Evolutionary conservation across 2,329 filamentous ascomycete genomes (phyloP).

Genomic region (Neopestalotiopsis sp.): DNA sequence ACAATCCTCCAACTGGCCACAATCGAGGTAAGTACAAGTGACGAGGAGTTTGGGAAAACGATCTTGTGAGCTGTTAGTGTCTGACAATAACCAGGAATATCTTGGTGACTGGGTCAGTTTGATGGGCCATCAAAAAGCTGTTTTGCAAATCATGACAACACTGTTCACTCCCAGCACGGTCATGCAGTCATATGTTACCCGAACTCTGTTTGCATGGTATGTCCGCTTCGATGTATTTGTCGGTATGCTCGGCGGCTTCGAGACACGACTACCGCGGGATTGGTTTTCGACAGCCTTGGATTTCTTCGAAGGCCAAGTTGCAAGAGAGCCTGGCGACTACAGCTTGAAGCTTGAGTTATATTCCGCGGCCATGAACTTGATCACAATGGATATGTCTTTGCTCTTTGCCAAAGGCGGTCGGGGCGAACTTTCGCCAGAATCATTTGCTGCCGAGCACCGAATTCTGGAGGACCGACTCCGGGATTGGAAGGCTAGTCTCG

Average conservation of each 20-base stretch:
- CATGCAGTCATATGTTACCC: constrained; percentile 71
- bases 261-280: constrained; percentile 73
- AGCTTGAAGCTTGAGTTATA: constrained; percentile 71
- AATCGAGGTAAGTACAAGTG: constrained; percentile 73
- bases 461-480: constrained; percentile 53
- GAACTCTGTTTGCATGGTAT: constrained; percentile 87
- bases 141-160: constrained; percentile 78
- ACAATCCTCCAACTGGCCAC: constrained; percentile 92
- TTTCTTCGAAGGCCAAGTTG: constrained; percentile 65
- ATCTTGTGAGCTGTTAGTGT: constrained; percentile 11
- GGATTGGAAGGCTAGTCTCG: constrained; percentile 61
- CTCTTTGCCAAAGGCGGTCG: constrained; percentile 74
- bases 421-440: constrained; percentile 66
- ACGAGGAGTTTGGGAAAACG: constrained; percentile 14
- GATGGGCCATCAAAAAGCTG: constrained; percentile 90
- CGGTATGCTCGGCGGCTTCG: constrained; percentile 80
- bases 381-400: constrained; percentile 81
- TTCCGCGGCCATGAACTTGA: constrained; percentile 70
- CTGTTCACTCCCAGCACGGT: constrained; percentile 80
- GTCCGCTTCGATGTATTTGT: constrained; percentile 85
- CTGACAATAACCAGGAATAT: constrained; percentile 70
- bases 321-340: constrained; percentile 66
- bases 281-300: constrained; percentile 76
- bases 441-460: constrained; percentile 69
- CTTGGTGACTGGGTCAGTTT: constrained; percentile 95